Evolutionary conservation across 345 rosid species (phyloP).

Genomic region (Brassica incana): DNA sequence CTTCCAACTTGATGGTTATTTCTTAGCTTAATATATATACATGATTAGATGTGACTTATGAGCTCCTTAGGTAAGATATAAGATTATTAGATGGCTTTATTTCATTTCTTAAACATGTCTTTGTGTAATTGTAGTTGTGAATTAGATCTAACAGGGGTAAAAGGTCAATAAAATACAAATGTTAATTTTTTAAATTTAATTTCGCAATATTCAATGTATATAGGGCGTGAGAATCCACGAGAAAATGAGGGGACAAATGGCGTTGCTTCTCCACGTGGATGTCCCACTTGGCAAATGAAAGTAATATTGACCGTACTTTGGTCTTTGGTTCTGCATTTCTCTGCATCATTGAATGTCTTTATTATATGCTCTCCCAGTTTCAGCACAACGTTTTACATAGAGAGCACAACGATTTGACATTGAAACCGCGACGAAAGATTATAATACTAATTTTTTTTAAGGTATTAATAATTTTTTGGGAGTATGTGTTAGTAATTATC

Average conservation of each 20-base stretch:
- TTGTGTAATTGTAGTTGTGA: not conserved
- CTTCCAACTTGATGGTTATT: not conserved
- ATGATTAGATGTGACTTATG: not conserved
- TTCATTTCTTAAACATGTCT: not conserved
- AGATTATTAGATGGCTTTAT: not conserved
- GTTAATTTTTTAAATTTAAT: not conserved
- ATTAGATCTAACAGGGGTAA: constrained; percentile 11
- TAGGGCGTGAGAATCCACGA: constrained; percentile 35
- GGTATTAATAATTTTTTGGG: not conserved
- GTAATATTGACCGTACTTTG: not conserved
- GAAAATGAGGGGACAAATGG: constrained; percentile 8
- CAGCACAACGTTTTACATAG: constrained; percentile 16
- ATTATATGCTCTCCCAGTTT: constrained; percentile 9
- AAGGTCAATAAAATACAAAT: constrained; percentile 8
- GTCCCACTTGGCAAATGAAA: constrained; percentile 37
- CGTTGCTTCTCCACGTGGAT: constrained; percentile 32
- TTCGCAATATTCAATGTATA: not conserved
- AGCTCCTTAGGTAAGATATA: not conserved
- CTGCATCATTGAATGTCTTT: constrained; percentile 3
- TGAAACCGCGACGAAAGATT: not conserved
- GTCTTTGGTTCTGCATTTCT: not conserved
- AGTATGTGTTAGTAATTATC: not conserved
- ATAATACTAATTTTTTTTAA: not conserved
- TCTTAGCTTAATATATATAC: not conserved
- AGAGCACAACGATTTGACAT: constrained; percentile 10